Evolutionary conservation across 1,284 basidiomycete genomes (phyloP).

Genomic region (Heimioporus retisporus): DNA sequence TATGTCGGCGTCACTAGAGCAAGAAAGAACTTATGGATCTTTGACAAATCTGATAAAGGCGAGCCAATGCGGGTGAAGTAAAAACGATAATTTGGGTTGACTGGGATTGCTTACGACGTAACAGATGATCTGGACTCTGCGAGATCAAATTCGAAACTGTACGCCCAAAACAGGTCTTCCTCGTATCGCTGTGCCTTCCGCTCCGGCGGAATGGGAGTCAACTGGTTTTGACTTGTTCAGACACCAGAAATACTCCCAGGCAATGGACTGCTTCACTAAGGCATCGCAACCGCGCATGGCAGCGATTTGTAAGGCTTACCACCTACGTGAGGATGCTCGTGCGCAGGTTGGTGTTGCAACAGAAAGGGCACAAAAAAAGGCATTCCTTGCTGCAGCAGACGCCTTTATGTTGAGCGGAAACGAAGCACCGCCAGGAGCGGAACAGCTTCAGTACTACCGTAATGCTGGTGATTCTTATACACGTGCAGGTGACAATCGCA

Average conservation of each 20-base stretch:
- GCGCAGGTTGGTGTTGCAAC: constrained; percentile 35
- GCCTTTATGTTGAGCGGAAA: constrained; percentile 58
- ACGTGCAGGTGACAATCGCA: constrained; percentile 48
- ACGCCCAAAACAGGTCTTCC: constrained; percentile 57
- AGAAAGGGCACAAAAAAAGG: constrained; percentile 40
- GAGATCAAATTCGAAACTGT: constrained; percentile 54
- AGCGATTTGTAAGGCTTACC: constrained; percentile 58
- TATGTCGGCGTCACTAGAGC: constrained; percentile 81
- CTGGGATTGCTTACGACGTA: background rate
- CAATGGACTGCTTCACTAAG: constrained; percentile 70
- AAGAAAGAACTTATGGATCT: constrained; percentile 74
- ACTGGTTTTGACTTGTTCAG: constrained; percentile 65
- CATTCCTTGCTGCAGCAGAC: constrained; percentile 58
- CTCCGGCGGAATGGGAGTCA: constrained; percentile 63
- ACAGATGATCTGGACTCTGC: constrained; percentile 61
- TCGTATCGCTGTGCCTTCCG: constrained; percentile 58
- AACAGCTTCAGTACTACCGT: constrained; percentile 53
- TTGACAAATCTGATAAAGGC: constrained; percentile 65
- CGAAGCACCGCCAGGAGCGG: constrained; percentile 35
- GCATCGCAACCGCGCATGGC: constrained; percentile 58
- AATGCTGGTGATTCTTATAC: constrained; percentile 66
- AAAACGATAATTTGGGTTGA: background rate
- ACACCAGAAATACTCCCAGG: constrained; percentile 65
- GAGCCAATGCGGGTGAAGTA: constrained; percentile 66
- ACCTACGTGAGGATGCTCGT: constrained; percentile 54